Evolutionary conservation across 331 rosid genomes (phyloP), one percentile per base, ranked within the genome.

Genomic region (Rosa hybrid): DNA sequence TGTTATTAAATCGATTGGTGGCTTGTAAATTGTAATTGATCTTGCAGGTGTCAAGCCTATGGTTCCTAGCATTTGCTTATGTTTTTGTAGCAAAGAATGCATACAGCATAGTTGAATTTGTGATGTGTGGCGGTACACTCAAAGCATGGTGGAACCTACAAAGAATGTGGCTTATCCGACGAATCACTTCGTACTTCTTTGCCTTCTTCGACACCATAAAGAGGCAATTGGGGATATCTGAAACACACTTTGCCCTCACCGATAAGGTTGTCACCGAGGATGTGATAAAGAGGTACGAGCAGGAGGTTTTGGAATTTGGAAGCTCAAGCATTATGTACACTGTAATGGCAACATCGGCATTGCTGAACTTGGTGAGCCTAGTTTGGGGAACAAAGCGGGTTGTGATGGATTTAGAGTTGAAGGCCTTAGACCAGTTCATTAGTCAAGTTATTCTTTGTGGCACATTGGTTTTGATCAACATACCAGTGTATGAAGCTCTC

Each of bases 131-230:
- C 1, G 25, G 56, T 54, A 83, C 89, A 10, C 54, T 68, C 39
- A 82, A 87, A 80, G 90, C 84, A 60, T 92, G 97, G 98, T 94
- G 92, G 96, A 88, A 91, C 88, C 49, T 75, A 11, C 94, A 90
- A 71, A 81, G 93, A 80, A 91, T 90, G 77, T 83, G 82, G 80
- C 16, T 90, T 56, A 67, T 89, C 46, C 75, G 84, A 60, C 84
- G 97, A 23, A 86, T 91, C 1, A 94, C 88, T 39, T 77, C 97
- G 0, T 88, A 81, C 80, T 75, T 90, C 59, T 81, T 92, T n/a
- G 87, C 82, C 49, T 88, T 90, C 87, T 34, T 89, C 9, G 93
- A 90, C 67, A 78, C 86, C 27, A 27, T 92, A 30, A 68, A 53
- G 45, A 51, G 77, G 74, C 88, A 82, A 56, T 39, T 92, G 38